phyloP scores from a whole-genome alignment of 768 basidiomycete species.

The Lactarius vividus region DNA sequence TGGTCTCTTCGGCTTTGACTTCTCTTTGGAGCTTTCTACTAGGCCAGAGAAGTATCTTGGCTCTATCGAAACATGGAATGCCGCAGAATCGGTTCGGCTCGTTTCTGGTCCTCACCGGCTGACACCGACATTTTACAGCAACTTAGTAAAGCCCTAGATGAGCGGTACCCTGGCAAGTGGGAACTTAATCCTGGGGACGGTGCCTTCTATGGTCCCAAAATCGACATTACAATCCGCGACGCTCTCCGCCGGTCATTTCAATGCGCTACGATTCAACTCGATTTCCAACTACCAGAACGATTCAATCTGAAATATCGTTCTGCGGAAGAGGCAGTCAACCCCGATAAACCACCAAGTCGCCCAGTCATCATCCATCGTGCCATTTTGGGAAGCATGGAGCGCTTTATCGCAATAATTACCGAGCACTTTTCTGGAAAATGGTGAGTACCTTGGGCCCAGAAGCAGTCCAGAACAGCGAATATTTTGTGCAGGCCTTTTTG shows the following conservation, averaged over 20 bases:
- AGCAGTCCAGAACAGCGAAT: background rate
- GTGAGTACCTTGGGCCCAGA: slow-evolving; percentile 38
- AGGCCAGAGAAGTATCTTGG: slow-evolving; percentile 95
- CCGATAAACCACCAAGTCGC: slow-evolving; percentile 55
- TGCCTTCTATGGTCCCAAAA: slow-evolving; percentile 99
- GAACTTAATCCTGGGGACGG: slow-evolving; percentile 93
- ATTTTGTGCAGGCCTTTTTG: slow-evolving; percentile 81
- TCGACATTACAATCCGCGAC: slow-evolving; percentile 95
- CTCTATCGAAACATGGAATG: slow-evolving; percentile 83
- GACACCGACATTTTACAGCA: slow-evolving; percentile 47
- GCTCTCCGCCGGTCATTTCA: slow-evolving; percentile 93
- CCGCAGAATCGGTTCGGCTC: slow-evolving; percentile 70
- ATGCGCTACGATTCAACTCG: slow-evolving; percentile 97
- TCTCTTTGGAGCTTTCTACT: slow-evolving; percentile 91
- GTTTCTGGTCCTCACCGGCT: background rate
- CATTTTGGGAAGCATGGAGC: slow-evolving; percentile 88
- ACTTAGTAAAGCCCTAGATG: slow-evolving; percentile 80
- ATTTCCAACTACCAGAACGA: slow-evolving; percentile 96
- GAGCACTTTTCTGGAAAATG: slow-evolving; percentile 99
- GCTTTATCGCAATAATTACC: slow-evolving; percentile 95
- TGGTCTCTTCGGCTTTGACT: slow-evolving; percentile 91
- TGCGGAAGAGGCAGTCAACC: slow-evolving; percentile 62
- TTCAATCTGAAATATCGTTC: slow-evolving; percentile 93
- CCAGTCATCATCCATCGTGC: slow-evolving; percentile 99
- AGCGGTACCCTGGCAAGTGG: slow-evolving; percentile 87